Conservation (phyloP, 1,284 basidiomycete species). For the Leccinum holopus region DNA sequence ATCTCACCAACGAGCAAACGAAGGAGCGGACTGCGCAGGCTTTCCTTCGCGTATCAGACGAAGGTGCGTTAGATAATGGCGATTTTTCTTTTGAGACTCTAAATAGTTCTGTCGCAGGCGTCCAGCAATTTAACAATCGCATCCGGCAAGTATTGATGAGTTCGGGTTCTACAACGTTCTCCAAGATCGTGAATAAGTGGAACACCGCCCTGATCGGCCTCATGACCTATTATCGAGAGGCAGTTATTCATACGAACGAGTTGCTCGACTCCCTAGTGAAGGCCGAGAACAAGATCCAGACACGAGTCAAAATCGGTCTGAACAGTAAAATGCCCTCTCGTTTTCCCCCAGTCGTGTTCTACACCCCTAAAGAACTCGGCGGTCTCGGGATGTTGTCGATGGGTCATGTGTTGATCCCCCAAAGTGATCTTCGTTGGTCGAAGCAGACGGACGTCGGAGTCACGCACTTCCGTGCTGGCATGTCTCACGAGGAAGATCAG, state of each 20-base stretch:
- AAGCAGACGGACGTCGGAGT: conserved; percentile 97
- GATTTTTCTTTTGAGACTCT: conserved; percentile 14
- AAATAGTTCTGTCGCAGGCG: conserved; percentile 49
- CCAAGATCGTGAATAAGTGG: conserved; percentile 99
- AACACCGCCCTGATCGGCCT: conserved; percentile 93
- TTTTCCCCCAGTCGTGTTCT: conserved; percentile 98
- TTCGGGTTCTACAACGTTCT: conserved; percentile 97
- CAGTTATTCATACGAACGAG: conserved; percentile 98
- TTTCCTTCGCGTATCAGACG: conserved; percentile 96
- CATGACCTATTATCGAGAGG: conserved; percentile 99
- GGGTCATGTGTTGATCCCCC: conserved; percentile 98
- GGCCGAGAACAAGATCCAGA: conserved; percentile 98
- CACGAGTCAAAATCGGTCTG: conserved; percentile 97
- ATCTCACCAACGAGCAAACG: conserved; percentile 91
- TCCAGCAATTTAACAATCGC: conserved; percentile 95
- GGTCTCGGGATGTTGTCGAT: conserved; percentile 99
- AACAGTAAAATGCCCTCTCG: conserved; percentile 99
- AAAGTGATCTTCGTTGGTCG: conserved; percentile 96
- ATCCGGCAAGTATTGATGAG: conserved; percentile 98
- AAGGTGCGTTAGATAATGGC: conserved; percentile 48
- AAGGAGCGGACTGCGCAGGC: conserved; percentile 98
- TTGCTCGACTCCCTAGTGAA: conserved; percentile 93
- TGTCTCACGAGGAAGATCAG: conserved; percentile 94
- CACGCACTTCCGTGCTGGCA: conserved; percentile 96
- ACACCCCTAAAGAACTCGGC: conserved; percentile 94